phyloP scores from a whole-genome alignment of 1,284 basidiomycete genomes.

The Cystobasidium sp. region DNA sequence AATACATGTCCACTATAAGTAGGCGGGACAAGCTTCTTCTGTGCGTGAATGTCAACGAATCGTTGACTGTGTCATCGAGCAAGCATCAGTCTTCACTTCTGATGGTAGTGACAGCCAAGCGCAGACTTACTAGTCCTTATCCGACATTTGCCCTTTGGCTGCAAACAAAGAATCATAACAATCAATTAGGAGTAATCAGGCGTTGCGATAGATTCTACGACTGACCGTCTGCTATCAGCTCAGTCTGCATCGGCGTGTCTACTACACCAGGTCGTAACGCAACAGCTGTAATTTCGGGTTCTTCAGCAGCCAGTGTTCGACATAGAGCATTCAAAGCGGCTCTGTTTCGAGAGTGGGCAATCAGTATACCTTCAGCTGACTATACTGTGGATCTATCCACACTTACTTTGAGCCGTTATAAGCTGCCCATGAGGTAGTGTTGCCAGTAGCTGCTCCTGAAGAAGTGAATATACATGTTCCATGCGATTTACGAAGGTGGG shows the following conservation, averaged over 20 bases:
- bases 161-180: not conserved
- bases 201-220: too few relatives aligned
- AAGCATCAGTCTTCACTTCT: not conserved
- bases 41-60: constrained; percentile 67
- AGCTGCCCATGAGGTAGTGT: constrained; percentile 71
- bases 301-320: constrained; percentile 81
- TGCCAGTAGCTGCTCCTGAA: constrained; percentile 75
- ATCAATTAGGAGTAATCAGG: too few relatives aligned
- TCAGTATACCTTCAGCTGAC: not conserved
- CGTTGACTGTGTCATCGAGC: constrained; percentile 11
- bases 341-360: constrained; percentile 47
- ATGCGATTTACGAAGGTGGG: constrained; percentile 65
- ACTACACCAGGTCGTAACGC: constrained; percentile 84
- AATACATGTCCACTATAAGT: constrained; percentile 70
- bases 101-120: not conserved
- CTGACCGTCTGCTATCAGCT: constrained; percentile 47
- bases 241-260: constrained; percentile 59
- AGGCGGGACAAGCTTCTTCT: constrained; percentile 65
- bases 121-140: constrained; percentile 33
- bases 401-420: constrained; percentile 72
- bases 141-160: constrained; percentile 52
- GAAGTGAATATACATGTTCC: constrained; percentile 78
- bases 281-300: constrained; percentile 71
- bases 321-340: constrained; percentile 80
- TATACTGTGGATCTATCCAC: constrained; percentile 9